A percentile compares a stretch with the other conserved stretches of the same genome.
phyloP scores from a whole-genome alignment of 257 asterid species.

The Capsicum chinense region DNA sequence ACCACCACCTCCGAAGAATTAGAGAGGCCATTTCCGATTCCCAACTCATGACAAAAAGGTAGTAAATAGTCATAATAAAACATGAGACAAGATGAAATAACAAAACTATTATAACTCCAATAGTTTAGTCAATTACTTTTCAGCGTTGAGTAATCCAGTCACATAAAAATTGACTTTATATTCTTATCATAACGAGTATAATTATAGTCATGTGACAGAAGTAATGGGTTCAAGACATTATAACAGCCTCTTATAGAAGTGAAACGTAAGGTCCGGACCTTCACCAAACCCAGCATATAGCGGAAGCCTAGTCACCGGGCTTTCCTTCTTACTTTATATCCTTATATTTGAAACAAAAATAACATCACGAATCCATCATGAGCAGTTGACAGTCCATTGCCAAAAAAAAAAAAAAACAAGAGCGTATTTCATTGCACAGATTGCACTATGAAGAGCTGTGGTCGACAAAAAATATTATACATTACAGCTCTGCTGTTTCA shows the following conservation, averaged over 20 bases:
- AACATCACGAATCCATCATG: neutral
- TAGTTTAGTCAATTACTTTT: neutral
- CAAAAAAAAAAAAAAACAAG: neutral
- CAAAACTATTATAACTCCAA: neutral
- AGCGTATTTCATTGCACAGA: conserved; percentile 12
- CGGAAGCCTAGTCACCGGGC: too few species aligned
- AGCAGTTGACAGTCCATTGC: neutral
- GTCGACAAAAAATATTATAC: conserved; percentile 39
- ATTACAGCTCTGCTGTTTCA: conserved; percentile 50
- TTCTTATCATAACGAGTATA: too few species aligned
- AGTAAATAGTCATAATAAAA: too few species aligned
- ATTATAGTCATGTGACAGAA: too few species aligned
- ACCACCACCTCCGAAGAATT: too few species aligned
- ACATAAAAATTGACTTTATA: neutral
- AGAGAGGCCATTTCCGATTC: too few species aligned
- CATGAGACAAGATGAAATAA: too few species aligned
- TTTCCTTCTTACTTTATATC: neutral
- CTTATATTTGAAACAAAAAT: neutral
- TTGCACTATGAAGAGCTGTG: conserved; percentile 25
- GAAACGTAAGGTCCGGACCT: too few species aligned
- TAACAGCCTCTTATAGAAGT: too few species aligned
- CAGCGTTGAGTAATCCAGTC: neutral
- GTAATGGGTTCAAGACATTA: too few species aligned
- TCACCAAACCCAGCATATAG: too few species aligned
- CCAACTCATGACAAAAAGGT: too few species aligned